Evolutionary conservation across 2,329 filamentous ascomycete species (phyloP), one percentile per base, ranked within the genome.

Genomic region (Phyllosticta paracitricarpa): DNA sequence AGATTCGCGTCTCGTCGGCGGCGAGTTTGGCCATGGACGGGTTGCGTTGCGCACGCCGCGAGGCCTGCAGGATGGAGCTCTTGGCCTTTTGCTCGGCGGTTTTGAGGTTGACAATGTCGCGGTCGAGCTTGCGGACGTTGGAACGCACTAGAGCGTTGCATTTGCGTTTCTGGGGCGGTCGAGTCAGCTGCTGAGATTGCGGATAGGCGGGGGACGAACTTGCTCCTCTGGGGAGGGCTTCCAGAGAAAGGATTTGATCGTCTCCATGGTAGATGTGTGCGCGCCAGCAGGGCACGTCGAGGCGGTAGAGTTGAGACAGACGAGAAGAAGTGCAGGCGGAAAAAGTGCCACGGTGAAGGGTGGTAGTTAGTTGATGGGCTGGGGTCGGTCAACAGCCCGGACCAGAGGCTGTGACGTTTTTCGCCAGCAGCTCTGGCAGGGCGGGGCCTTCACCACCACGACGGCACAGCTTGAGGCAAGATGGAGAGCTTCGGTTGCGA

Each of bases 171-270:
- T 99, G 54, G n/a, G 12, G 57, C 24, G 56, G 53, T 51, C 52
- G 54, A 56, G 26, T 56, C 53, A 30, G 54, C 25, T n/a, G 28
- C 28, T 30, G 28, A 28, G 28, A 25, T 48, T 22, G 59, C n/a
- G 51, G 14, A 7, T 59, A 12, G 33, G 35, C 28, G 58, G 56
- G 56, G 54, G 56, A 62, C 80, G 66, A 79, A 96, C 93, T 82
- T 99, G 93, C 65, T 88, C 89, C 75, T 95, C 89, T 54, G 94
- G 94, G 72, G 96, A 92, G 48, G 94, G 93, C 76, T 91, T 93
- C 75, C 86, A 91, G 77, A 97, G 93, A 70, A 97, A 85, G 63
- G 87, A 81, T 75, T 86, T 90, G 72, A 97, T 81, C 53, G 89
- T 84, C 79, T 97, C 91, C 94, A 97, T 97, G 70, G 68, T 25